Evolutionary conservation across 2,329 filamentous ascomycete species (phyloP).

Genomic region (Trichoderma lentiforme): DNA sequence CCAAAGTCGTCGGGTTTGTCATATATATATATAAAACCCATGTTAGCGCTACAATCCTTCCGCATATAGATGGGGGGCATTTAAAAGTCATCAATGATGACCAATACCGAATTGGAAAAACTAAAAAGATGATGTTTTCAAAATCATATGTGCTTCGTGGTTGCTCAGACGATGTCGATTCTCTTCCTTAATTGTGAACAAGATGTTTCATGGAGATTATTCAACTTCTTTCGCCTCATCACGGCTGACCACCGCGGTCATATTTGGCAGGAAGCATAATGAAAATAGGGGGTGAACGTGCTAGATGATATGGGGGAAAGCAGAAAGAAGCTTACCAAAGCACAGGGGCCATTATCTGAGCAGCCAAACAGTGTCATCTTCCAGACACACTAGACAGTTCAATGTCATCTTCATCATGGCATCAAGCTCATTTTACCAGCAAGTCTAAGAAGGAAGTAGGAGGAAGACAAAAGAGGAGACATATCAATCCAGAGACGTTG

Average conservation of each 20-base stretch:
- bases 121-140: neutral
- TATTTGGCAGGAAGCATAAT: neutral
- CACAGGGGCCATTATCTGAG: neutral
- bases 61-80: neutral
- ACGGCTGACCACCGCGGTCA: constrained; percentile 10
- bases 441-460: fast-evolving
- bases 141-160: neutral
- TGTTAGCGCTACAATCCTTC: neutral
- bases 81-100: neutral
- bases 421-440: neutral
- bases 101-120: neutral
- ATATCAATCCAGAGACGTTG: neutral
- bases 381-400: neutral
- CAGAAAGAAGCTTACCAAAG: neutral
- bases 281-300: neutral
- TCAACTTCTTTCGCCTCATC: constrained; percentile 29
- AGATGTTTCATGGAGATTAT: constrained; percentile 27
- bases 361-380: neutral
- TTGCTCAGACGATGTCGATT: constrained; percentile 32
- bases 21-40: neutral
- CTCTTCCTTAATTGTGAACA: constrained; percentile 23
- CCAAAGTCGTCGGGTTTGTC: neutral
- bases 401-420: neutral
- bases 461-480: neutral
- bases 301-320: neutral